phyloP scores from a whole-genome alignment of 768 basidiomycete species.

The Trametes coccinea region DNA sequence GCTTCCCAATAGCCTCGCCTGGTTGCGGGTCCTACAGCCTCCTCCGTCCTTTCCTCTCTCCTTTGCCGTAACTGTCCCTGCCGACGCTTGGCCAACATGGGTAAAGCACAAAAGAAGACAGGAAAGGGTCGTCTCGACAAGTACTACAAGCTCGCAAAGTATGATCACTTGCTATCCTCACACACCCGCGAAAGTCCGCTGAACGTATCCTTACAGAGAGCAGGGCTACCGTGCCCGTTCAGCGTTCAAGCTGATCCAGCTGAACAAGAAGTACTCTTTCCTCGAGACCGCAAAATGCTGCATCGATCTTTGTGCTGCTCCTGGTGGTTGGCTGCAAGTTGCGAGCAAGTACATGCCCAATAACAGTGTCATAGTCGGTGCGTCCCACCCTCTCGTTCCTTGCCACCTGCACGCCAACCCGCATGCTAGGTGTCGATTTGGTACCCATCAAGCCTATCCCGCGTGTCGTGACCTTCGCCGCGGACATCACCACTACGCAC shows the following conservation, averaged over 20 bases:
- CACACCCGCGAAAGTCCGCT: neutral
- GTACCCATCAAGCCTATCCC: conserved; percentile 97
- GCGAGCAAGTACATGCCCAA: conserved; percentile 96
- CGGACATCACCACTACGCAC: conserved; percentile 91
- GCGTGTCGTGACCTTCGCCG: conserved; percentile 84
- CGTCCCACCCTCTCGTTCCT: conserved; percentile 30
- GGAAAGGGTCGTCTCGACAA: conserved; percentile 96
- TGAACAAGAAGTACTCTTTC: conserved; percentile 97
- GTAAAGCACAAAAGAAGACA: conserved; percentile 83
- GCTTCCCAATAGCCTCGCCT: neutral
- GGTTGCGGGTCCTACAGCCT: neutral
- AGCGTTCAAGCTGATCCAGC: conserved; percentile 97
- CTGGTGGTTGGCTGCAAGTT: conserved; percentile 98
- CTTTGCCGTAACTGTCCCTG: neutral
- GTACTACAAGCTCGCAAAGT: conserved; percentile 97
- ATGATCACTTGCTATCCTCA: conserved; percentile 15
- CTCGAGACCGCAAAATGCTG: conserved; percentile 88
- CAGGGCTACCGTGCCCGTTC: conserved; percentile 99
- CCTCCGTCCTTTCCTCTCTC: neutral
- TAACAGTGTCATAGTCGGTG: conserved; percentile 89
- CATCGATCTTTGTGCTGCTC: conserved; percentile 97
- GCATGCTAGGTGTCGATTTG: conserved; percentile 79
- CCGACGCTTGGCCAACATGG: conserved; percentile 27
- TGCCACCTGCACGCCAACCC: conserved; percentile 18
- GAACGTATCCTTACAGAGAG: conserved; percentile 56